These are phyloP conservation scores for Malus hybrid DNA, from an alignment of 331 rosid genomes.

Conservation along the genomic window DNA sequence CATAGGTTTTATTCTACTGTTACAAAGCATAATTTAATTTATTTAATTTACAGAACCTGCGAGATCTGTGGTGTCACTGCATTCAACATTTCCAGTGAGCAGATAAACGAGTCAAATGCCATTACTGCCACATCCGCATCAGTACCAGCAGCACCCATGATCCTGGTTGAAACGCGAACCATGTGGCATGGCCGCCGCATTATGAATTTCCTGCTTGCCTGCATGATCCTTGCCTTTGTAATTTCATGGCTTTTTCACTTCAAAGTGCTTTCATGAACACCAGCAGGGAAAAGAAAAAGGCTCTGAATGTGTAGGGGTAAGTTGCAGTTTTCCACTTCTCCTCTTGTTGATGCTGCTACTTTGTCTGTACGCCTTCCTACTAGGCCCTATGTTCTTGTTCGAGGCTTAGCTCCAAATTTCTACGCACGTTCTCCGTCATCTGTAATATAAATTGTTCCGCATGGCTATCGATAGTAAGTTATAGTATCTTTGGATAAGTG, in stretches of 20 bases:
- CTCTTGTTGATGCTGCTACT: background rate
- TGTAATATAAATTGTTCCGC: background rate
- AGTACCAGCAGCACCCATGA: conserved; percentile 9
- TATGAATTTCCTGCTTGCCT: conserved; percentile 39
- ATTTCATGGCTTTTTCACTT: conserved; percentile 47
- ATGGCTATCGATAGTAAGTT: background rate
- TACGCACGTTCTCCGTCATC: background rate
- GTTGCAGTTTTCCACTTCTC: background rate
- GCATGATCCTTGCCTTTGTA: conserved; percentile 36
- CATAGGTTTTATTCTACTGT: too few species aligned
- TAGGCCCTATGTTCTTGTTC: too few species aligned
- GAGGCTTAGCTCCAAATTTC: too few species aligned
- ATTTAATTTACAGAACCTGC: conserved; percentile 24
- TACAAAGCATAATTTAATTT: background rate
- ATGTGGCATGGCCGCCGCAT: conserved; percentile 36
- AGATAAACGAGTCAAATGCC: conserved; percentile 12
- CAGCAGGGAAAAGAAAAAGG: background rate
- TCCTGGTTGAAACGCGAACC: conserved; percentile 22
- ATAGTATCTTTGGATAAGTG: background rate
- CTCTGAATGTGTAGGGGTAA: background rate
- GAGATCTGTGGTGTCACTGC: conserved; percentile 37
- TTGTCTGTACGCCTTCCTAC: background rate
- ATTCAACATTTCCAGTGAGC: conserved; percentile 17
- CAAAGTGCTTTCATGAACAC: conserved; percentile 19
- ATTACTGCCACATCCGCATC: conserved; percentile 11